phyloP scores from a whole-genome alignment of 1,284 basidiomycete species.

The Trametes sp. region DNA sequence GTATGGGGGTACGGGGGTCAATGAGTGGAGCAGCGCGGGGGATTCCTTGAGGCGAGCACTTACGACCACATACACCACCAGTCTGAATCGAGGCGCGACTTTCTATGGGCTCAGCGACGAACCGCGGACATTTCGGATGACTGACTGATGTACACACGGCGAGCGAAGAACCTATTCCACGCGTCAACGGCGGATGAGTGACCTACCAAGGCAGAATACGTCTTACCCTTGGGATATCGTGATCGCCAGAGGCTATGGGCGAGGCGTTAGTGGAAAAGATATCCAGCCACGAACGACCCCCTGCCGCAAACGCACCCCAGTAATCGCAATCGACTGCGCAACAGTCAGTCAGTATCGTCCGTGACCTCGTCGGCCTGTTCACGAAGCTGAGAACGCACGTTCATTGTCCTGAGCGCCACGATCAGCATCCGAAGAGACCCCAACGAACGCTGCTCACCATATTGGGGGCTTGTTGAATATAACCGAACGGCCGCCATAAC shows the following conservation, averaged over 20 bases:
- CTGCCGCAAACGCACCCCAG: neutral
- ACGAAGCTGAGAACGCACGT: neutral
- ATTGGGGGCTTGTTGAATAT: neutral
- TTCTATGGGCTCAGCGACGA: neutral
- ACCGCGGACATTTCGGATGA: neutral
- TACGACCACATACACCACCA: neutral
- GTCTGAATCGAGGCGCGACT: neutral
- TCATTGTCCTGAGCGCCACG: neutral
- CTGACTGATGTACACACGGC: neutral
- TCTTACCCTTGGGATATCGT: neutral
- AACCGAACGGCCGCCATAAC: neutral
- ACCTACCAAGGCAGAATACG: too few species aligned
- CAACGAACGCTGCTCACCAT: neutral
- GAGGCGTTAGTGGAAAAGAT: neutral
- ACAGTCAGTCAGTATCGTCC: neutral
- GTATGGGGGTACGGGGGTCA: neutral
- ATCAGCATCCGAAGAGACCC: neutral
- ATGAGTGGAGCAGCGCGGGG: neutral
- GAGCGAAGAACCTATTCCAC: neutral
- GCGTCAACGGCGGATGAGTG: neutral
- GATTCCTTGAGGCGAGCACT: neutral
- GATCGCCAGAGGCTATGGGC: neutral
- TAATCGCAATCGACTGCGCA: neutral
- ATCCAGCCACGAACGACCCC: too few species aligned
- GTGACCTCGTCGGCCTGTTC: neutral